Evolutionary conservation across 495 filamentous ascomycete species (phyloP).

Genomic region (Astrothelium macrocarpum): DNA sequence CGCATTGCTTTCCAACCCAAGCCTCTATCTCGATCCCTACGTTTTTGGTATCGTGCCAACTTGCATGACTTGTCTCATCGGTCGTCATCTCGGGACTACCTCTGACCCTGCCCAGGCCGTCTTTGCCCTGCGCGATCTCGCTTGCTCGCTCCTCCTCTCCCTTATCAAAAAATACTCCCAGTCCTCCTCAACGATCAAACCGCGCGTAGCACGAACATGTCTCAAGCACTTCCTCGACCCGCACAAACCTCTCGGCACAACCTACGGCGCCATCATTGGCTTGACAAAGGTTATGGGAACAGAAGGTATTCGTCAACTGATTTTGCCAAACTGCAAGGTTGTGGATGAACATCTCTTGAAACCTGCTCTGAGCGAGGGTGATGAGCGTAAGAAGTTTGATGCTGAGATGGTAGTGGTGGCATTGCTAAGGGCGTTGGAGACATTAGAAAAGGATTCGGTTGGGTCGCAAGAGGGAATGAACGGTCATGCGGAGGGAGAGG

Average conservation of each 20-base stretch:
- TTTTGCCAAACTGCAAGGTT: slow-evolving; percentile 68
- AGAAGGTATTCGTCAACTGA: slow-evolving; percentile 67
- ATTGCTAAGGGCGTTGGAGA: slow-evolving; percentile 23
- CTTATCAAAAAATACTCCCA: slow-evolving; percentile 67
- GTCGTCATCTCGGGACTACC: slow-evolving; percentile 62
- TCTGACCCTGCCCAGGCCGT: slow-evolving; percentile 43
- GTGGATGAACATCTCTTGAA: slow-evolving; percentile 60
- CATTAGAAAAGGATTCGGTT: slow-evolving; percentile 20
- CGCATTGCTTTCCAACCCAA: slow-evolving; percentile 71
- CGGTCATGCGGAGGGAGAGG: slow-evolving; percentile 22
- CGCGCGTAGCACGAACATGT: slow-evolving; percentile 81
- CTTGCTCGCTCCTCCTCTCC: slow-evolving; percentile 64
- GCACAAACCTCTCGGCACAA: slow-evolving; percentile 62
- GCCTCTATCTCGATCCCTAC: slow-evolving; percentile 82
- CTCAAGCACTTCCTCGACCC: slow-evolving; percentile 86
- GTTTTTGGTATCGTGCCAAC: slow-evolving; percentile 77
- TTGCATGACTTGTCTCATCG: slow-evolving; percentile 82
- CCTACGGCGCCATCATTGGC: slow-evolving; percentile 79
- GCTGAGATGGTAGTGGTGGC: slow-evolving; percentile 28
- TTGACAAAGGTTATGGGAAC: slow-evolving; percentile 64
- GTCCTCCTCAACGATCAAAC: slow-evolving; percentile 65
- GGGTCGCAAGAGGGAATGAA: slow-evolving; percentile 15
- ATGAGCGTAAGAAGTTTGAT: slow-evolving; percentile 23
- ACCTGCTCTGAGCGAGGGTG: slow-evolving; percentile 38
- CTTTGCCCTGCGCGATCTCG: slow-evolving; percentile 72